Evolutionary conservation across 169 alveolate species (phyloP).

Genomic region (Theileria luwenshuni): DNA sequence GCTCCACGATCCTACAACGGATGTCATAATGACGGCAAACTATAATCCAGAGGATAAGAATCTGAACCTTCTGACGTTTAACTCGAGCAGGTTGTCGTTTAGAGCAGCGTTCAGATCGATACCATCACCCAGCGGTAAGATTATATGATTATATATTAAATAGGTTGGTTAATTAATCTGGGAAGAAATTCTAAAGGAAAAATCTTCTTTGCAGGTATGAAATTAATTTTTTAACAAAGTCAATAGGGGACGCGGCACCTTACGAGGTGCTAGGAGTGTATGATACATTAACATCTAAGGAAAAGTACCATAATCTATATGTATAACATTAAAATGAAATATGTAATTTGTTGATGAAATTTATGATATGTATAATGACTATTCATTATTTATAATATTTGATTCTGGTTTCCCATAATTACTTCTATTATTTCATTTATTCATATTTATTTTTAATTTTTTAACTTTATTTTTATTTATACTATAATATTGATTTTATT

Average conservation of each 20-base stretch:
- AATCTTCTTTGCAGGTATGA: conserved; percentile 32
- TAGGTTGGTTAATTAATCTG: conserved; percentile 29
- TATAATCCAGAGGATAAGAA: conserved; percentile 19
- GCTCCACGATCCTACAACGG: conserved; percentile 23
- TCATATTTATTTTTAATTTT: not conserved
- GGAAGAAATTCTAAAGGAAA: conserved; percentile 27
- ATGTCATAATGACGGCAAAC: conserved; percentile 25
- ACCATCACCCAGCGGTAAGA: conserved; percentile 60
- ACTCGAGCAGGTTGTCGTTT: conserved; percentile 35
- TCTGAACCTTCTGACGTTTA: conserved; percentile 30
- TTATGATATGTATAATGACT: too few relatives aligned
- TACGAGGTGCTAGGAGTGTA: conserved; percentile 29
- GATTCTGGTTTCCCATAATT: too few relatives aligned
- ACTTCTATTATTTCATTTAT: too few relatives aligned
- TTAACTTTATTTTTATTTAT: conserved; percentile 8
- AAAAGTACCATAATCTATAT: conserved; percentile 29
- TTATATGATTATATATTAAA: not conserved
- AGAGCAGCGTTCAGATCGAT: conserved; percentile 33
- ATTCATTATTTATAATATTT: too few relatives aligned
- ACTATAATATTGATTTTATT: not conserved
- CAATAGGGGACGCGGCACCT: conserved; percentile 37
- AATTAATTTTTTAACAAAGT: not conserved
- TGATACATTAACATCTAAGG: conserved; percentile 17
- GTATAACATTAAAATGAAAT: not conserved
- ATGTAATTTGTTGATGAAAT: not conserved